A percentile compares a stretch with the other conserved stretches of the same genome.
Conservation (phyloP, 2,329 filamentous ascomycete species). For the Plectosphaerella sp. region DNA sequence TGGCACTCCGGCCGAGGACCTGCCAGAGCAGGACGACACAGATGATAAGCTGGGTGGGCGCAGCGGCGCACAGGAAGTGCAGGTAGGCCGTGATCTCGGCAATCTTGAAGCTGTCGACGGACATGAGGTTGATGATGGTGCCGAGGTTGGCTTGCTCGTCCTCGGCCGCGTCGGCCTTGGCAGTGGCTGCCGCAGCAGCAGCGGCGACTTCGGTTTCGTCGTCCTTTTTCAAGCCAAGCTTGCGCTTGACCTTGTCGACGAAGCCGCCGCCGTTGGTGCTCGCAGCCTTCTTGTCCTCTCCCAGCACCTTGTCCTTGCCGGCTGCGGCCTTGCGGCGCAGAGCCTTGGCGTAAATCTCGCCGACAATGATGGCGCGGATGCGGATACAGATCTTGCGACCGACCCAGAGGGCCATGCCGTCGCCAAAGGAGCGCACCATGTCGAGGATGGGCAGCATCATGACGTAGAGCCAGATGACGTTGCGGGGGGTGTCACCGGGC, state of each 20-base stretch:
- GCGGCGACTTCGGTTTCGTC: conserved; percentile 35
- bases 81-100: conserved; percentile 91
- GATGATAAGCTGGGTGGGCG: conserved; percentile 81
- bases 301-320: conserved; percentile 68
- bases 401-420: conserved; percentile 86
- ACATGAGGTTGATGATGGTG: conserved; percentile 99
- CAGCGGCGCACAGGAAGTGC: conserved; percentile 90
- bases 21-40: conserved; percentile 79
- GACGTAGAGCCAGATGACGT: conserved; percentile 94
- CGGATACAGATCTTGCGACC: conserved; percentile 93
- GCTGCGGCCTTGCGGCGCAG: conserved; percentile 85
- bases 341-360: conserved; percentile 95
- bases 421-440: conserved; percentile 73
- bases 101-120: conserved; percentile 98
- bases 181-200: conserved; percentile 25
- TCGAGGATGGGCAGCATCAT: conserved; percentile 84
- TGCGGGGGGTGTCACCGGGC: conserved; percentile 68
- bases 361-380: conserved; percentile 89
- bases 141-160: conserved; percentile 85
- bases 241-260: conserved; percentile 46
- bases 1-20: conserved; percentile 87
- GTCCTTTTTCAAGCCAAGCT: conserved; percentile 59
- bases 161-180: conserved; percentile 32
- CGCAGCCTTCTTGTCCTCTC: conserved; percentile 38
- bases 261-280: conserved; percentile 30